Evolutionary conservation across 148 eudicot species (phyloP).

Genomic region (Rhododendron kiyosumense): DNA sequence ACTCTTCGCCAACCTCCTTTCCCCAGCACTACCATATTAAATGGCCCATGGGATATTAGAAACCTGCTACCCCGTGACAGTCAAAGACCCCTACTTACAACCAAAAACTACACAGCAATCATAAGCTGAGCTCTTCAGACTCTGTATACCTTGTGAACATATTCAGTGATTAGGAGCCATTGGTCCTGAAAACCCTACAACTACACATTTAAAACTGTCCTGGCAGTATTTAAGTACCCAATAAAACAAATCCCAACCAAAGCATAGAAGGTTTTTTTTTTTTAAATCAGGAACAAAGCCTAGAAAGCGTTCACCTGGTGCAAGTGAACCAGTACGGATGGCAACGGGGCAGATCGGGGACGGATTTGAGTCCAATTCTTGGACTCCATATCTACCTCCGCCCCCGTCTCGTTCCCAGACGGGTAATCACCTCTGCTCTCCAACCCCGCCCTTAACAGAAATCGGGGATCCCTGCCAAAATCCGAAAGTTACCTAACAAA

Average conservation of each 20-base stretch:
- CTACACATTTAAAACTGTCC: neutral
- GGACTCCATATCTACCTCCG: too few species aligned
- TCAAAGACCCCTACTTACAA: neutral
- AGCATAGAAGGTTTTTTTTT: neutral
- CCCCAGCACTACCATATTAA: too few species aligned
- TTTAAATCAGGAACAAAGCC: neutral
- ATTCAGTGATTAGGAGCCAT: neutral
- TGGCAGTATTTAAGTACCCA: neutral
- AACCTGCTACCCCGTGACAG: neutral
- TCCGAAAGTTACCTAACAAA: too few species aligned
- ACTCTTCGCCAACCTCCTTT: too few species aligned
- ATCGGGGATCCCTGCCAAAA: too few species aligned
- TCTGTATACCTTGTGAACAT: neutral
- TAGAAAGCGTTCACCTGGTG: neutral
- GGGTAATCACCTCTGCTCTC: too few species aligned
- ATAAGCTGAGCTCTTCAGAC: neutral
- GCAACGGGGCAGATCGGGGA: too few species aligned
- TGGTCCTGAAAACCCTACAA: neutral
- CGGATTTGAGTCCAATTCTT: too few species aligned
- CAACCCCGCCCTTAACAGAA: too few species aligned
- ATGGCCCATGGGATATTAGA: neutral
- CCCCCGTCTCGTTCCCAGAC: too few species aligned
- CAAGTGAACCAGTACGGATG: neutral
- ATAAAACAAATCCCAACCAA: neutral
- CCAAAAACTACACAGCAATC: neutral